A percentile compares a stretch with the other conserved stretches of the same genome.
Conservation (phyloP, 2,329 filamentous ascomycete genomes). For the Talaromyces verruculosus region DNA sequence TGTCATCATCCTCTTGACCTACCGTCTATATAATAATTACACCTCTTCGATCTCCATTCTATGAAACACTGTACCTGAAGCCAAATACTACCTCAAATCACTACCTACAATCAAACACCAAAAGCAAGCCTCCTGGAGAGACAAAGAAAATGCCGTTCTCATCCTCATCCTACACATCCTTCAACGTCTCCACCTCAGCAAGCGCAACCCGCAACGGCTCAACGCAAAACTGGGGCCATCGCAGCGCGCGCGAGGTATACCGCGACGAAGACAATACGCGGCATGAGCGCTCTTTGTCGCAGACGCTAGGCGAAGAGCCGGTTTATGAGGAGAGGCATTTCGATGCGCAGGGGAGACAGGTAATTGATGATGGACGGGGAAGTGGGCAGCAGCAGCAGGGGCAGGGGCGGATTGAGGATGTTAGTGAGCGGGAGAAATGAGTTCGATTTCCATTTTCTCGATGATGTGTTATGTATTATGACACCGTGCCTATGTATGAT, state of each 20-base stretch:
- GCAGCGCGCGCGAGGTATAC: conserved; percentile 13
- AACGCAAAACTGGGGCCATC: conserved; percentile 19
- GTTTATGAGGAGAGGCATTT: conserved; percentile 21
- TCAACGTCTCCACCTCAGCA: conserved; percentile 4
- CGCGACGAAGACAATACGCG: conserved; percentile 18
- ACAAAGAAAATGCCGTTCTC: conserved; percentile 15
- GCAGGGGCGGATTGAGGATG: conserved; percentile 19
- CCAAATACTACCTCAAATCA: not conserved
- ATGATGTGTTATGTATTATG: not conserved
- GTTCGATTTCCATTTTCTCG: not conserved
- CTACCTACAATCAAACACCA: not conserved
- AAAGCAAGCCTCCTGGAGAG: not conserved
- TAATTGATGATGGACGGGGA: conserved; percentile 2
- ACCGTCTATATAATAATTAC: too few species aligned
- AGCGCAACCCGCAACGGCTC: conserved; percentile 15
- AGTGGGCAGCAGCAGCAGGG: not conserved
- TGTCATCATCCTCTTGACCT: not conserved
- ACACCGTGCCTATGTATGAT: not conserved
- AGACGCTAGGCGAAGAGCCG: conserved; percentile 17
- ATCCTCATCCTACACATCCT: conserved; percentile 16
- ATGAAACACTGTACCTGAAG: not conserved
- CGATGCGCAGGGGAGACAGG: conserved; percentile 16
- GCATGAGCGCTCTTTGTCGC: conserved; percentile 14
- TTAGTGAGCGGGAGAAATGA: conserved; percentile 10
- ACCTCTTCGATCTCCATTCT: too few species aligned